Percentiles rank a stretch among this genome's conserved stretches.
Evolutionary conservation across 2,329 filamentous ascomycete species (phyloP).

Genomic region (Claviceps sp.): DNA sequence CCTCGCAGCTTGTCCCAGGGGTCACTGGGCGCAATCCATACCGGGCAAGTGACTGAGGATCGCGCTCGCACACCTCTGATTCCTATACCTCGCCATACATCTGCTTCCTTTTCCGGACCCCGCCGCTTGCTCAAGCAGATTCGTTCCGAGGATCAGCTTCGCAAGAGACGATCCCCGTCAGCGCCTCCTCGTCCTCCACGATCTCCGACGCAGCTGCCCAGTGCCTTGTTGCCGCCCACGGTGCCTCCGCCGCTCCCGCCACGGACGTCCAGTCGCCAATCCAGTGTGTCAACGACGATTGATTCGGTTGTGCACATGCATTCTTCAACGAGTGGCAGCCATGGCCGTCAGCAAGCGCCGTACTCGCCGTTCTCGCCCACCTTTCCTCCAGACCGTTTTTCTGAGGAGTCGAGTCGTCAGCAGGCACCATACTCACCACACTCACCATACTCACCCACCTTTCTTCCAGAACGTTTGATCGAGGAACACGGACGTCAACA

Average conservation of each 20-base stretch:
- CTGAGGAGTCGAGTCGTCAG: background rate
- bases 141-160: constrained; percentile 37
- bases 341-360: constrained; percentile 17
- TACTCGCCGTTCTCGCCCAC: constrained; percentile 24
- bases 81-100: constrained; percentile 9
- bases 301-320: constrained; percentile 24
- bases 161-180: constrained; percentile 29
- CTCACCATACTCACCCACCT: constrained; percentile 24
- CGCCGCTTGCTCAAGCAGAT: constrained; percentile 28
- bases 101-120: constrained; percentile 12
- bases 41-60: background rate
- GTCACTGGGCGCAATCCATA: constrained; percentile 12
- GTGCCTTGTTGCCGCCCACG: constrained; percentile 12
- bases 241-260: constrained; percentile 33
- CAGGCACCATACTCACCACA: background rate
- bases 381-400: constrained; percentile 9
- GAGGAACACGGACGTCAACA: background rate
- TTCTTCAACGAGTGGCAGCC: constrained; percentile 30
- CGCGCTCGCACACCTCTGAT: constrained; percentile 8
- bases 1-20: constrained; percentile 16
- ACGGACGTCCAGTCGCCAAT: constrained; percentile 41
- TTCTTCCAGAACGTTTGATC: constrained; percentile 8
- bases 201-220: constrained; percentile 27
- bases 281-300: constrained; percentile 23
- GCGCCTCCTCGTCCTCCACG: constrained; percentile 30